These are phyloP conservation scores for Helotiales sp. DNA, from an alignment of 2,329 filamentous ascomycete species.

Conservation along the genomic window DNA sequence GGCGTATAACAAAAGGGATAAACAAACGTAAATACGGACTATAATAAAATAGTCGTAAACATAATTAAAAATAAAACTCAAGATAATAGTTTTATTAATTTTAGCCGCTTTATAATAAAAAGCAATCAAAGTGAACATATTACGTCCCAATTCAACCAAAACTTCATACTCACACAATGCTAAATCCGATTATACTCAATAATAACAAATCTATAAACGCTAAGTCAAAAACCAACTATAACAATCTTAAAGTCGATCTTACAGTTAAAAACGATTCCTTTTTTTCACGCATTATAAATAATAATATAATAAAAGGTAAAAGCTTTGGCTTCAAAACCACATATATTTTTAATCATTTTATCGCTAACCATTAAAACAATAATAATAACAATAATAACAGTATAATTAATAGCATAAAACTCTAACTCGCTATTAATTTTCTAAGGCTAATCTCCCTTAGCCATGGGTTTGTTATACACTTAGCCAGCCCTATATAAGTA, in stretches of 20 bases:
- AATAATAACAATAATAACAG: constrained; percentile 20
- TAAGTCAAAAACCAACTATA: constrained; percentile 28
- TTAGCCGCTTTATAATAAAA: constrained; percentile 20
- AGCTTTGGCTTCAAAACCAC: constrained; percentile 21
- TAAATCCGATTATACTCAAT: constrained; percentile 32
- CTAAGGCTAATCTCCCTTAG: constrained; percentile 25
- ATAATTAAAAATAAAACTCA: constrained; percentile 21
- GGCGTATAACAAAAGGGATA: constrained; percentile 21
- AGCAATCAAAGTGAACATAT: constrained; percentile 29
- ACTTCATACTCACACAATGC: constrained; percentile 27
- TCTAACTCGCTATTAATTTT: constrained; percentile 19
- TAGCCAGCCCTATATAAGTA: constrained; percentile 24
- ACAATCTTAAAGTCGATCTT: constrained; percentile 26
- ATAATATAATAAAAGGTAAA: constrained; percentile 15
- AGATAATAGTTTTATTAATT: constrained; percentile 22
- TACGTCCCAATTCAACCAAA: constrained; percentile 22
- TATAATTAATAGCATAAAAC: constrained; percentile 18
- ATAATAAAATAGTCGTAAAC: constrained; percentile 7
- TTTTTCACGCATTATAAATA: constrained; percentile 18
- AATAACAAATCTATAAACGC: constrained; percentile 26
- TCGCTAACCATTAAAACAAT: constrained; percentile 21
- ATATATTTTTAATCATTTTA: constrained; percentile 24
- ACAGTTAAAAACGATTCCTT: constrained; percentile 21
- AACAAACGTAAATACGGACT: constrained; percentile 23
- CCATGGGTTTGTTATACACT: constrained; percentile 20